Conservation (phyloP, 129 eudicot species). For the Pittosporum tobira region DNA sequence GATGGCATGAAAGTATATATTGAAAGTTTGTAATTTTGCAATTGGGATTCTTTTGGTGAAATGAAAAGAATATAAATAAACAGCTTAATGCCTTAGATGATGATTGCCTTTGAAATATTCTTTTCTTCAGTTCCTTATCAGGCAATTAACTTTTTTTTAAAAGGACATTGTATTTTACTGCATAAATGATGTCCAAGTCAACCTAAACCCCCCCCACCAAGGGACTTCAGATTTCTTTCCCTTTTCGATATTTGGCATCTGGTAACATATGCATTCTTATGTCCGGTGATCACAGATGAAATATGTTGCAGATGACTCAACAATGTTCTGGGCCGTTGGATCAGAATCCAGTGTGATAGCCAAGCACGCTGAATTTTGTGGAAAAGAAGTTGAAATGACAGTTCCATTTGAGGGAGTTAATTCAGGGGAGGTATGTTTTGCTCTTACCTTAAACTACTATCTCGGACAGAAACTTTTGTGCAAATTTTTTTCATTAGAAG, state of each 20-base stretch:
- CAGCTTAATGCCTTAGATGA: background rate
- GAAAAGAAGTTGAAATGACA: conserved; percentile 78
- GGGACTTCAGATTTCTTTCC: background rate
- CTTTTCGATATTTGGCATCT: background rate
- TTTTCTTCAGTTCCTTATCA: background rate
- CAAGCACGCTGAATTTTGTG: conserved; percentile 63
- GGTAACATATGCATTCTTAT: background rate
- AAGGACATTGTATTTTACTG: too few relatives aligned
- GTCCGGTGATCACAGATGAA: conserved; percentile 41
- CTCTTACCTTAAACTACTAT: background rate
- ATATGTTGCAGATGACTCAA: conserved; percentile 79
- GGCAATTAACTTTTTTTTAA: background rate
- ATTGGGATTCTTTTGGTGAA: too few relatives aligned
- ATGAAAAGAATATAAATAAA: background rate
- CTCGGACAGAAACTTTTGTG: background rate
- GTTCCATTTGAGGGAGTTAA: conserved; percentile 78
- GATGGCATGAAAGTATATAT: too few relatives aligned
- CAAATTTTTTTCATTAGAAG: too few relatives aligned
- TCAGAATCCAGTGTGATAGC: conserved; percentile 65
- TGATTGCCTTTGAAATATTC: background rate
- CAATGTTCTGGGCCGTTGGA: conserved; percentile 97
- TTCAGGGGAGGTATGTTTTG: conserved; percentile 62
- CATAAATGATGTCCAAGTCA: too few relatives aligned
- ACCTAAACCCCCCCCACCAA: too few relatives aligned
- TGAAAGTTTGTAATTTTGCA: too few relatives aligned